Evolutionary conservation across 345 rosid species (phyloP).

Genomic region (Eucalyptus melliodora): DNA sequence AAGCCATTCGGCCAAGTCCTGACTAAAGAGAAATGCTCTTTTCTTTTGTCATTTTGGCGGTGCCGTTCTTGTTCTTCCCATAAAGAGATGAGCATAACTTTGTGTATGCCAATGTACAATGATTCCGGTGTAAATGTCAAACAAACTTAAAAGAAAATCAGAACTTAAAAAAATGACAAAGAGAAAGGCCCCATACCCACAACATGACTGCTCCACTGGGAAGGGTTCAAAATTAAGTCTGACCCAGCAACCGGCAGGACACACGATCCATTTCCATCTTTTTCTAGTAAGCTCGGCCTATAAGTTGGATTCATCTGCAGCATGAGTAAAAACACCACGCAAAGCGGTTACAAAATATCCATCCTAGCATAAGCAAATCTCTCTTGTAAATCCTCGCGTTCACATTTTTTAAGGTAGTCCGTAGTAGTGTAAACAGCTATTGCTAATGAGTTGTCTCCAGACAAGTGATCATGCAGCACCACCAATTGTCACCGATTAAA

Average conservation of each 20-base stretch:
- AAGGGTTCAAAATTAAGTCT: constrained; percentile 79
- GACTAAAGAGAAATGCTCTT: not conserved
- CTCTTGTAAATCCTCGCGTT: not conserved
- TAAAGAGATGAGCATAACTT: not conserved
- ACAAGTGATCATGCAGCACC: not conserved
- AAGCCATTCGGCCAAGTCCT: not conserved
- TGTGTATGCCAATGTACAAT: not conserved
- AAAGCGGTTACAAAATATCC: not conserved
- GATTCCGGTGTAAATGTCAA: not conserved
- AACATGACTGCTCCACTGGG: constrained; percentile 96
- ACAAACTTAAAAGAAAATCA: not conserved
- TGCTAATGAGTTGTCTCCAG: not conserved
- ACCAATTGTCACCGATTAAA: not conserved
- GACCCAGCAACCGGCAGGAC: constrained; percentile 77
- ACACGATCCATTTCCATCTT: constrained; percentile 9
- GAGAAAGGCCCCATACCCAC: constrained; percentile 40
- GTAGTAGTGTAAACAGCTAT: not conserved
- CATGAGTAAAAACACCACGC: not conserved
- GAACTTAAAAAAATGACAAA: not conserved
- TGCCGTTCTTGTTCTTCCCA: not conserved
- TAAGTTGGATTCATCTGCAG: constrained; percentile 74
- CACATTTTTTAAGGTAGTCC: not conserved
- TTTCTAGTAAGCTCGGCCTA: constrained; percentile 61
- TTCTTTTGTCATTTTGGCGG: not conserved
- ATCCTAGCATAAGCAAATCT: not conserved